Percentiles rank a stretch among this genome's conserved stretches.
Conservation (phyloP, 345 rosid species). For the Euphorbia tirucalli region DNA sequence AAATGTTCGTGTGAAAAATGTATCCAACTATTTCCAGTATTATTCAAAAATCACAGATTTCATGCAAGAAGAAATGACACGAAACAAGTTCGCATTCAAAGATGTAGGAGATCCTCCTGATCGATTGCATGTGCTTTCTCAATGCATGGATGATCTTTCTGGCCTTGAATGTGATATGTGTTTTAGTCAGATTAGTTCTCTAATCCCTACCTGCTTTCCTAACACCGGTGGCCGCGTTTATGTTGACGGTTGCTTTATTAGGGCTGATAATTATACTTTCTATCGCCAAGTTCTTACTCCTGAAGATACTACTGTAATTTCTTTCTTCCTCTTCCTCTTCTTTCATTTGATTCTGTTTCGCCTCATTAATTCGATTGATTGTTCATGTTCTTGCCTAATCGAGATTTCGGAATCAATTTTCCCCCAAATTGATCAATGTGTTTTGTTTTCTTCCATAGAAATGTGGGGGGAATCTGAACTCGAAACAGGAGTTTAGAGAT, state of each 20-base stretch:
- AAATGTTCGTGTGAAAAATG: slow-evolving; percentile 21
- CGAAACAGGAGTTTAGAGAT: slow-evolving; percentile 15
- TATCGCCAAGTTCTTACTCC: slow-evolving; percentile 26
- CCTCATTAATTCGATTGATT: not conserved
- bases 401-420: not conserved
- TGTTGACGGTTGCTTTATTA: slow-evolving; percentile 48
- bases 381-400: not conserved
- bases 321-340: not conserved
- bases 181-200: slow-evolving; percentile 30
- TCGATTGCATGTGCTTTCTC: slow-evolving; percentile 35
- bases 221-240: slow-evolving; percentile 45
- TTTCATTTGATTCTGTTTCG: not conserved
- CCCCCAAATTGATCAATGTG: not conserved
- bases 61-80: slow-evolving; percentile 31
- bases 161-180: slow-evolving; percentile 36
- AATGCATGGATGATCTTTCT: slow-evolving; percentile 50
- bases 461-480: slow-evolving; percentile 27
- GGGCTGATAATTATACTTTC: slow-evolving; percentile 49
- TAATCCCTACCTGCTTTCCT: slow-evolving; percentile 39
- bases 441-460: slow-evolving; percentile 17
- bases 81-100: slow-evolving; percentile 30
- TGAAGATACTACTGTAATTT: slow-evolving; percentile 33
- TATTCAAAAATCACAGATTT: slow-evolving; percentile 20
- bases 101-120: slow-evolving; percentile 40
- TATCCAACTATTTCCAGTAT: slow-evolving; percentile 25